Evolutionary conservation across 306 rosid genomes (phyloP).

Genomic region (Vigna hirtella): DNA sequence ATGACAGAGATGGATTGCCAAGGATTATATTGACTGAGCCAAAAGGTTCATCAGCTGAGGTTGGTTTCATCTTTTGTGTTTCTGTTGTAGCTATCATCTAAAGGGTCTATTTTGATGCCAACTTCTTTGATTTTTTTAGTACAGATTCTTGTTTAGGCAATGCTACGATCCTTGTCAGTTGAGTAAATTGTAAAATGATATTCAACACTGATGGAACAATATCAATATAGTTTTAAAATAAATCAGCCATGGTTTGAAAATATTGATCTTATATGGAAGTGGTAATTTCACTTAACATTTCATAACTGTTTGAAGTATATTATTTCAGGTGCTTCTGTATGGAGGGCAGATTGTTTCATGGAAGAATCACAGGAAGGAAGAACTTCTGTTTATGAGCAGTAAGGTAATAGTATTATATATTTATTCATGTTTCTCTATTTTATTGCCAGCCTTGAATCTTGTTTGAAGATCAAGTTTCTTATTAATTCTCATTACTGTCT

Average conservation of each 20-base stretch:
- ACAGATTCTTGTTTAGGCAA: neutral
- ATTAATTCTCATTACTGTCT: neutral
- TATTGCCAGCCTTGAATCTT: neutral
- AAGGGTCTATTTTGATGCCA: slow-evolving; percentile 26
- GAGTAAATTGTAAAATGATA: neutral
- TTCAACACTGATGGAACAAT: slow-evolving; percentile 4
- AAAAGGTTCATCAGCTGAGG: slow-evolving; percentile 76
- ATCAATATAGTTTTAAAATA: slow-evolving; percentile 12
- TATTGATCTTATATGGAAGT: slow-evolving; percentile 11
- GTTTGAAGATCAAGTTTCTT: neutral
- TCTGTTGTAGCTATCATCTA: slow-evolving; percentile 9
- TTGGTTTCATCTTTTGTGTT: slow-evolving; percentile 40
- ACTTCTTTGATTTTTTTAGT: neutral
- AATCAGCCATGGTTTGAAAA: neutral
- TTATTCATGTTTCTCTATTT: neutral
- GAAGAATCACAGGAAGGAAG: slow-evolving; percentile 79
- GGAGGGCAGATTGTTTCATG: slow-evolving; percentile 84
- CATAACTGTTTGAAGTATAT: slow-evolving; percentile 31
- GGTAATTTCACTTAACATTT: slow-evolving; percentile 13
- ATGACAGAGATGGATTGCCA: slow-evolving; percentile 61
- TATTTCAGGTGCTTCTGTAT: slow-evolving; percentile 73
- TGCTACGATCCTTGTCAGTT: slow-evolving; percentile 23
- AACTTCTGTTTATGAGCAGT: slow-evolving; percentile 75
- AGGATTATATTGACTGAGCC: slow-evolving; percentile 68
- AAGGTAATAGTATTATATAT: slow-evolving; percentile 48